Percentiles rank a stretch among this genome's conserved stretches.
Evolutionary conservation across 495 filamentous ascomycete species (phyloP).

Genomic region (Cercophora samala): DNA sequence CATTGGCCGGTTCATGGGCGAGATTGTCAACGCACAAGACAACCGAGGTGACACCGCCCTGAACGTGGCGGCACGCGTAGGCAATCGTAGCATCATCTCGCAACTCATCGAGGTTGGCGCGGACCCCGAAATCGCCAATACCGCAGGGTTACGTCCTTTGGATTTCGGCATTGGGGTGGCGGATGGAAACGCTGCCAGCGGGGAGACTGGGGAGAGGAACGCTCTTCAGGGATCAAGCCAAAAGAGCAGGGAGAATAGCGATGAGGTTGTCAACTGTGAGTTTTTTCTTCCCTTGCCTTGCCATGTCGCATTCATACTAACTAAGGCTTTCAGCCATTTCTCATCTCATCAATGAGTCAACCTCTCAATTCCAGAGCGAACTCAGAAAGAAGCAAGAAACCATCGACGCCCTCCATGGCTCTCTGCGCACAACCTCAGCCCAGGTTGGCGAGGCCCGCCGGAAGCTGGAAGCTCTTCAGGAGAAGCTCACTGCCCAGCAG

Average conservation of each 20-base stretch:
- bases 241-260: conserved; percentile 56
- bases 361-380: conserved; percentile 69
- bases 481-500: conserved; percentile 47
- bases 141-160: conserved; percentile 75
- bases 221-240: conserved; percentile 36
- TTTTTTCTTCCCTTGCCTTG: conserved; percentile 16
- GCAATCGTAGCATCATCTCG: conserved; percentile 85
- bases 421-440: conserved; percentile 75
- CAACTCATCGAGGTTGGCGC: conserved; percentile 92
- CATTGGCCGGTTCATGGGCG: conserved; percentile 85
- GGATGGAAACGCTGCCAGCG: conserved; percentile 45
- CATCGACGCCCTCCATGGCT: conserved; percentile 70
- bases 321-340: conserved; percentile 56
- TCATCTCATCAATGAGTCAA: conserved; percentile 68
- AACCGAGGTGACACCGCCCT: conserved; percentile 90
- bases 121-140: conserved; percentile 82
- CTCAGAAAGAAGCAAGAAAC: conserved; percentile 76
- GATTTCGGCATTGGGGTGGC: conserved; percentile 87
- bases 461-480: conserved; percentile 62
- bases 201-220: conserved; percentile 33
- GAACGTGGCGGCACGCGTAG: conserved; percentile 85
- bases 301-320: conserved; percentile 27
- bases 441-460: conserved; percentile 71
- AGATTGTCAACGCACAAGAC: conserved; percentile 92
- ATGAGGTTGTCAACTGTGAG: conserved; percentile 70